phyloP scores from a whole-genome alignment of 139 green algal genomes.

The Astrephomene gubernaculifera region DNA sequence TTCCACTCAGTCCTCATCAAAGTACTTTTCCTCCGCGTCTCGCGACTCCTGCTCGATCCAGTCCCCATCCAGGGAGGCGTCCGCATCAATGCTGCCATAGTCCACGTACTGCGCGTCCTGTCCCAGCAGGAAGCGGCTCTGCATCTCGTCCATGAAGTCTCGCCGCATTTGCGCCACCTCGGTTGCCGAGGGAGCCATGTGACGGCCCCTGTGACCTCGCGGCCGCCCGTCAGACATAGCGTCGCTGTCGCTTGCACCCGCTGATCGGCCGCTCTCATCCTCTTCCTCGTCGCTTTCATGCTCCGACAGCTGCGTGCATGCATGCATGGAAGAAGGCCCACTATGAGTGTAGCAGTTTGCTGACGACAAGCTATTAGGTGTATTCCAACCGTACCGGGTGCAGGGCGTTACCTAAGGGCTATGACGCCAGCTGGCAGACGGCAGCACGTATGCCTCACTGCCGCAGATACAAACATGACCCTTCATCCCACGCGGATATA shows the following conservation, averaged over 20 bases:
- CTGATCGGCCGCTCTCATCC: too few relatives aligned
- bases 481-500: too few relatives aligned
- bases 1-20: constrained; percentile 61
- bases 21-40: constrained; percentile 69
- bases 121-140: constrained; percentile 76
- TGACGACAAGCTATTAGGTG: too few relatives aligned
- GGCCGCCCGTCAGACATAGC: not conserved
- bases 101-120: constrained; percentile 62
- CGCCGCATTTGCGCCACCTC: constrained; percentile 37
- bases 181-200: not conserved
- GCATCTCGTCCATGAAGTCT: constrained; percentile 80
- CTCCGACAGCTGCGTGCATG: constrained; percentile 53
- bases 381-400: too few relatives aligned
- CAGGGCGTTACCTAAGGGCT: too few relatives aligned
- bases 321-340: too few relatives aligned
- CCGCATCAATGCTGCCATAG: constrained; percentile 58
- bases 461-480: too few relatives aligned
- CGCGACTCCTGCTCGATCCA: constrained; percentile 56
- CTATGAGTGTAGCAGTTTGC: too few relatives aligned
- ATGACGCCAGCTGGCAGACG: too few relatives aligned
- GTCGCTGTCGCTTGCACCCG: too few relatives aligned
- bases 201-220: not conserved
- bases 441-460: too few relatives aligned
- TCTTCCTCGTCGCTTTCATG: constrained; percentile 40
- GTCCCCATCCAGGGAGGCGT: constrained; percentile 60